These are phyloP conservation scores for Pyrus betulifolia DNA, from an alignment of 306 rosid species.

Conservation along the genomic window DNA sequence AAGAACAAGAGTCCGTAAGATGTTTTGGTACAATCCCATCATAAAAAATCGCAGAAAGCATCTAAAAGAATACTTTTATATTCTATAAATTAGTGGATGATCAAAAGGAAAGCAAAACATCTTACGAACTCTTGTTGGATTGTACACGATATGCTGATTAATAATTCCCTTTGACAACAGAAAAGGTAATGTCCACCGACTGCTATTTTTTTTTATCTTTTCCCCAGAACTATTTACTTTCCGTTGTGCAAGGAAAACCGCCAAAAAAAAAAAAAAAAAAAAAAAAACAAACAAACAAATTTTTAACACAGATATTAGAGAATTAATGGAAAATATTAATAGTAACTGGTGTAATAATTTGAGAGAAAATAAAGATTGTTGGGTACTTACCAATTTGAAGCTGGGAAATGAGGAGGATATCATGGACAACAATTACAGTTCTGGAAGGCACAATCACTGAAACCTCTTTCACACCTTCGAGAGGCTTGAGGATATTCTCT, in stretches of 20 bases:
- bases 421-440: constrained; percentile 84
- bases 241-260: background rate
- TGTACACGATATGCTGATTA: background rate
- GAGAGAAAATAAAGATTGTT: background rate
- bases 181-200: background rate
- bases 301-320: background rate
- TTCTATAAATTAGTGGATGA: background rate
- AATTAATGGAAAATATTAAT: background rate
- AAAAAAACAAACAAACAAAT: background rate
- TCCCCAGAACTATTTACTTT: background rate
- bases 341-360: background rate
- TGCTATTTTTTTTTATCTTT: background rate
- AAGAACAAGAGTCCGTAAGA: background rate
- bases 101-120: background rate
- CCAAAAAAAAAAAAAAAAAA: background rate
- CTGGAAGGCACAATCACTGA: constrained; percentile 64
- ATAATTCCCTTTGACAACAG: background rate
- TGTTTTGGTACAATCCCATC: background rate
- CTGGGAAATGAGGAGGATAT: constrained; percentile 55
- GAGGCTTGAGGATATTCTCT: constrained; percentile 55
- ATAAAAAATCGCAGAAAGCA: too few species aligned
- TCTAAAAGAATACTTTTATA: background rate
- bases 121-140: background rate
- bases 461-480: constrained; percentile 64
- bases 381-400: constrained; percentile 60